Base-by-base conservation (phyloP, 129 eudicot species). In the Scalesia atractyloides region DNA sequence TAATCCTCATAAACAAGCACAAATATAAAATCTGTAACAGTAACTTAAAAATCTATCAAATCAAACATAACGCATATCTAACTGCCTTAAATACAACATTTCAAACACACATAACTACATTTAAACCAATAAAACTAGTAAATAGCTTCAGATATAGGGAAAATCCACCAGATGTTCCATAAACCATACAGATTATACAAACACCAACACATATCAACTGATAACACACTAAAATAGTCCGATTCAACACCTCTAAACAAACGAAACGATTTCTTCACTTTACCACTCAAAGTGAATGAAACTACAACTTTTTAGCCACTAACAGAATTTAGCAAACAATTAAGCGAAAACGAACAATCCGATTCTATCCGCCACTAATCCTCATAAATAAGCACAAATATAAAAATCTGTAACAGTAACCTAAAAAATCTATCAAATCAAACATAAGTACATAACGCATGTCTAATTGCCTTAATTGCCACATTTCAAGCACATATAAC, bases 31-130 rank as follows among this genome's bases (percentile, higher is more conserved):
- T 5, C 44, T 5, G 9, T 39, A 54, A 54, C 19, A 43, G 56
- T 75, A 54, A 75, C 73, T 73, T 53, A 53, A 60, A 48, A 19
- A 41, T 66, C 56, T 66, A 66, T 7, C 58, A 66, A 65, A 24
- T 65, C 72, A 52, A 43, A 65, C 61, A 5, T 24, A 24, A 24
- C 34, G 72, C 60, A 33, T 56, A 52, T 50, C 36, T 26, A 26
- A 53, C 16, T 41, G 50, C 49, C 43, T 54, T 76, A 0, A 76
- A 54, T 18, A 24, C 24, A 56, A 57, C 59, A 56, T 17, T 56
- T 18, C 34, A 59, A 49, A 50, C 44, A 49, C 4, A 48, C 17
- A 43, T 61, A 52, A 66, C 11, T 24, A 67, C 11, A 66, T 39
- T 52, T 66, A n/a, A 14, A 22, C 10, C 43, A 39, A 20, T 37